Conservation (phyloP, 306 rosid species). For the Quercus cerris region DNA sequence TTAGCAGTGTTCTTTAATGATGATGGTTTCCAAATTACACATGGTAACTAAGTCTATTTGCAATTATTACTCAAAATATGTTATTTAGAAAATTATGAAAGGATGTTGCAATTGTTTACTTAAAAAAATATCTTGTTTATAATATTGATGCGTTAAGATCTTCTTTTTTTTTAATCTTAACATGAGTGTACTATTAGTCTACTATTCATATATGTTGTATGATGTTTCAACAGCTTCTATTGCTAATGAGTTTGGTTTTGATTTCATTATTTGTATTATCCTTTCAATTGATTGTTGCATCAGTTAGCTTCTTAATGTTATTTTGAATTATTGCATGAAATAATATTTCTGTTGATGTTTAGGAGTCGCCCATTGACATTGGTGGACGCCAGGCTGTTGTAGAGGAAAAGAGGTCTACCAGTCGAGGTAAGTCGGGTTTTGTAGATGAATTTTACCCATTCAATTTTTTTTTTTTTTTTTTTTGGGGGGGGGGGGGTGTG, state of each 20-base stretch:
- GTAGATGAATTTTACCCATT: neutral
- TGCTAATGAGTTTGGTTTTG: neutral
- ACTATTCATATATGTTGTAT: neutral
- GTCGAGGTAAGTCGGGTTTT: conserved; percentile 57
- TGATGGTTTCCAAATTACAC: too few relatives aligned
- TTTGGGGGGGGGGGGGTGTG: neutral
- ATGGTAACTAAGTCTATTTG: too few relatives aligned
- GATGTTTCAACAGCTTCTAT: neutral
- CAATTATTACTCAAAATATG: too few relatives aligned
- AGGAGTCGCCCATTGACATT: conserved; percentile 74
- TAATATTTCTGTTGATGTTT: conserved; percentile 12
- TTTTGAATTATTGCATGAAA: neutral
- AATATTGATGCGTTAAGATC: neutral
- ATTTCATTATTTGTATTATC: neutral
- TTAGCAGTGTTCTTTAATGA: too few relatives aligned
- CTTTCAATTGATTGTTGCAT: neutral
- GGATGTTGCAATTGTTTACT: neutral
- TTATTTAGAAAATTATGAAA: too few relatives aligned
- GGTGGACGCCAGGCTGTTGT: conserved; percentile 50
- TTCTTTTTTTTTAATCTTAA: too few relatives aligned
- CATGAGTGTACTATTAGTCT: neutral
- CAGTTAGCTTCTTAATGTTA: neutral
- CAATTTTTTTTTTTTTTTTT: neutral
- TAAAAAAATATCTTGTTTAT: too few relatives aligned
- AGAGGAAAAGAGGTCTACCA: conserved; percentile 80